Base-by-base conservation (phyloP, 2,329 filamentous ascomycete species). In the Ophiostoma himal-ulmi region DNA sequence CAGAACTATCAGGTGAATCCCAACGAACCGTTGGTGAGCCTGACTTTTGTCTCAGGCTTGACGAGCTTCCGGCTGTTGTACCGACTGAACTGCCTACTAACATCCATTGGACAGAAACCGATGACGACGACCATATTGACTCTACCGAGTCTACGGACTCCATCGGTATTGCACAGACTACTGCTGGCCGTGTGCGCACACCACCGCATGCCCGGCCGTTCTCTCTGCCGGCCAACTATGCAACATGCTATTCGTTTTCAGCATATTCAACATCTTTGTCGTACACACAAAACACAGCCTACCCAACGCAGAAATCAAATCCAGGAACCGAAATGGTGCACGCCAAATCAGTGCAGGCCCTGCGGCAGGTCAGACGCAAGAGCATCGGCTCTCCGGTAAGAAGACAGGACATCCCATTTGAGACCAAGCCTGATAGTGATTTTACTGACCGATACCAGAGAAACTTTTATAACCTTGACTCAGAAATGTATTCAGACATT, bases 31-130 rank as follows among this genome's bases (percentile, higher is more conserved):
- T 34, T 3, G 26, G 34, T 26, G 57, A 62, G 26, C 57, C 57
- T 13, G 26, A 17, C 57, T 62, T 62, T 34, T 13, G 13, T 36
- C 2, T 62, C 11, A 26, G 20, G 20, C 11, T 26, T 26, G 57
- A 13, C 22, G 22, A 30, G 52, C 52, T 57, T n/a, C 3, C 22
- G 26, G n/a, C 52, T 57, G 52, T 13, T 57, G 52, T 57, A 26
- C 26, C 57, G 26, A 17, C 26, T 17, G 57, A 62, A 13, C 57
- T 62, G 22, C 57, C 57, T 62, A 62, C 57, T 62, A 62, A 62
- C 26, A 62, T 62, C 11, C 57, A 62, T 26, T 62, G 26, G 26
- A 62, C 57, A 62, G 57, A 62, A 57, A 22, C 8, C 52, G 52
- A 57, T 13, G n/a, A 57, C 17, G 11, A 17, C 4, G 26, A 30